A percentile compares a stretch with the other conserved stretches of the same genome.
These are phyloP conservation scores for Oryza coarctata DNA, from an alignment of 176 grass and related monocot species.

Conservation along the genomic window DNA sequence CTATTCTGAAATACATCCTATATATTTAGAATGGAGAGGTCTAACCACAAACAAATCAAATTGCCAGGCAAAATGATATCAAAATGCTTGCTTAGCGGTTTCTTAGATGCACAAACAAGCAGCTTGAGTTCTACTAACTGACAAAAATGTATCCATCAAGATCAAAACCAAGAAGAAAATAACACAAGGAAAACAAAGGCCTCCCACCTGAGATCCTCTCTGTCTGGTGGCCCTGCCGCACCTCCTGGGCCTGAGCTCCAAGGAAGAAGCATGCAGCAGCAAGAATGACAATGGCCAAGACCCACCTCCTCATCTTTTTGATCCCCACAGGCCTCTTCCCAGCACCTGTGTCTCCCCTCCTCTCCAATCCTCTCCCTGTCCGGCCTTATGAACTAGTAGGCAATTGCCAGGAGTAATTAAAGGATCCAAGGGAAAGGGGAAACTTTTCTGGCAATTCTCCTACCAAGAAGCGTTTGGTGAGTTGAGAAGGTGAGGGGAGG, in stretches of 20 bases:
- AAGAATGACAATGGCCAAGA: constrained; percentile 53
- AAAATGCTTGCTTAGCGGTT: constrained; percentile 18
- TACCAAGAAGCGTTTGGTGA: constrained; percentile 50
- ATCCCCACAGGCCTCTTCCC: constrained; percentile 16
- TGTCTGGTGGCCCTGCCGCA: constrained; percentile 57
- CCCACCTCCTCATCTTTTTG: constrained; percentile 55
- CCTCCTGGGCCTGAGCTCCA: constrained; percentile 48
- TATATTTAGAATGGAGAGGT: not conserved
- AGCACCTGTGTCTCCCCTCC: constrained; percentile 26
- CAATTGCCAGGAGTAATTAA: constrained; percentile 38
- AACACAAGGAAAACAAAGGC: not conserved
- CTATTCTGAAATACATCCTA: not conserved
- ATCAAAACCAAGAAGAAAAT: constrained; percentile 29
- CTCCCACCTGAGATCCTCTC: constrained; percentile 84
- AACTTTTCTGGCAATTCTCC: constrained; percentile 46
- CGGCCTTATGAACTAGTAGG: constrained; percentile 14
- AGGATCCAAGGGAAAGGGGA: constrained; percentile 39
- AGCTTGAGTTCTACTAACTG: constrained; percentile 13
- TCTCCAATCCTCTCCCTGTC: not conserved
- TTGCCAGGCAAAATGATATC: not conserved
- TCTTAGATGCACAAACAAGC: constrained; percentile 29
- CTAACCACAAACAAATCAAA: not conserved
- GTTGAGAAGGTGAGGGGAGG: constrained; percentile 43
- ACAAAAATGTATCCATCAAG: constrained; percentile 21
- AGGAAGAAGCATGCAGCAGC: constrained; percentile 39